These are phyloP conservation scores for Anthoceros angustus DNA, from an alignment of 225 moss, liverwort and hornwort genomes.

Conservation along the genomic window DNA sequence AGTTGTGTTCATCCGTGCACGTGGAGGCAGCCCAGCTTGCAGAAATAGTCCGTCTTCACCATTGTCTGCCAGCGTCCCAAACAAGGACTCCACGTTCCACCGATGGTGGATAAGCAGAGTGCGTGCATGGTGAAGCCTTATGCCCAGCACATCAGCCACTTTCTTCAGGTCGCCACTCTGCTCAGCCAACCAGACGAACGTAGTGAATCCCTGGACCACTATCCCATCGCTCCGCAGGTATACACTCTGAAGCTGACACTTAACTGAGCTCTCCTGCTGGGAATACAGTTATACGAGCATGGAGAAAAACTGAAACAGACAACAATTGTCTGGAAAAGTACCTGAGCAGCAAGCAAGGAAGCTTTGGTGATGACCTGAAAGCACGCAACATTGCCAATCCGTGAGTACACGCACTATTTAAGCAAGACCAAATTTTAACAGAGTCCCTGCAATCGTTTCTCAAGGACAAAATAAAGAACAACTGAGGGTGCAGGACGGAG, in stretches of 20 bases:
- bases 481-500: background rate
- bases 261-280: background rate
- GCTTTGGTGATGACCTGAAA: too few relatives aligned
- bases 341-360: too few relatives aligned
- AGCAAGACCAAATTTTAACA: background rate
- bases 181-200: background rate
- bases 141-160: conserved; percentile 79
- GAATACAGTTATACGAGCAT: background rate
- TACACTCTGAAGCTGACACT: background rate
- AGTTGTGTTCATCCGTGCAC: conserved; percentile 31
- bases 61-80: conserved; percentile 73
- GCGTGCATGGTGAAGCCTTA: too few relatives aligned
- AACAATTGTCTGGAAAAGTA: too few relatives aligned
- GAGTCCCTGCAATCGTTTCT: too few relatives aligned
- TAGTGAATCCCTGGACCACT: background rate
- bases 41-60: conserved; percentile 55
- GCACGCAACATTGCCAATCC: background rate
- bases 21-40: too few relatives aligned
- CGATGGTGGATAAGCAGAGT: too few relatives aligned
- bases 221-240: background rate
- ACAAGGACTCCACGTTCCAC: too few relatives aligned
- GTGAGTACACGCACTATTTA: conserved; percentile 8
- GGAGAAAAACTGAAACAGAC: too few relatives aligned
- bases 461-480: background rate
- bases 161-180: conserved; percentile 81